Conservation (phyloP, 1,284 basidiomycete species). For the Pyrrhoderma noxium region DNA sequence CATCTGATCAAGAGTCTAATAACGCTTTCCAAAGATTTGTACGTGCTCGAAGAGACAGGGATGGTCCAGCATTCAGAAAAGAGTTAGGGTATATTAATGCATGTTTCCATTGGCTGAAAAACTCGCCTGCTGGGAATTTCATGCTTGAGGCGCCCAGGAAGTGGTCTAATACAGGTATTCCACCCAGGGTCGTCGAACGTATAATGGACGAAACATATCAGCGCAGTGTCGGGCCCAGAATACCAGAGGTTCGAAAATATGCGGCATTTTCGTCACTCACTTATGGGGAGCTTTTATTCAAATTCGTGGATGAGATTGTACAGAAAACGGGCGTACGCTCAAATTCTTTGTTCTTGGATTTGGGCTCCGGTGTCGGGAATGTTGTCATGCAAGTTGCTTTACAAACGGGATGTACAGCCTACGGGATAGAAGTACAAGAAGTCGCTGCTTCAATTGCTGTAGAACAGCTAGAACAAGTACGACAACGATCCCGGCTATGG, state of each 20-base stretch:
- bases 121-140: slow-evolving; percentile 44
- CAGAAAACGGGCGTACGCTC: slow-evolving; percentile 47
- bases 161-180: slow-evolving; percentile 47
- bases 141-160: slow-evolving; percentile 39
- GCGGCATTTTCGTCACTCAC: slow-evolving; percentile 68
- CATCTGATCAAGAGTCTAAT: slow-evolving; percentile 30
- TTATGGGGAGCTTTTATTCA: slow-evolving; percentile 72
- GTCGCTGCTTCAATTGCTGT: slow-evolving; percentile 58
- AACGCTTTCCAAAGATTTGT: slow-evolving; percentile 24
- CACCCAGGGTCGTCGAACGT: slow-evolving; percentile 52
- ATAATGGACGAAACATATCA: slow-evolving; percentile 77
- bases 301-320: slow-evolving; percentile 60
- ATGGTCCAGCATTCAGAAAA: slow-evolving; percentile 64
- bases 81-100: slow-evolving; percentile 52
- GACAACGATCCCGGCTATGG: slow-evolving; percentile 67
- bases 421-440: slow-evolving; percentile 59
- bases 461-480: slow-evolving; percentile 54
- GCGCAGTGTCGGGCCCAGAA: slow-evolving; percentile 65
- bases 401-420: slow-evolving; percentile 66
- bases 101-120: slow-evolving; percentile 54
- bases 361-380: slow-evolving; percentile 76
- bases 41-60: slow-evolving; percentile 53
- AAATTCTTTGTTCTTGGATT: slow-evolving; percentile 60
- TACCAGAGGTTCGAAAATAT: slow-evolving; percentile 56
- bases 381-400: slow-evolving; percentile 69